Evolutionary conservation across 257 asterid species (phyloP).

Genomic region (Anisodus tanguticus): DNA sequence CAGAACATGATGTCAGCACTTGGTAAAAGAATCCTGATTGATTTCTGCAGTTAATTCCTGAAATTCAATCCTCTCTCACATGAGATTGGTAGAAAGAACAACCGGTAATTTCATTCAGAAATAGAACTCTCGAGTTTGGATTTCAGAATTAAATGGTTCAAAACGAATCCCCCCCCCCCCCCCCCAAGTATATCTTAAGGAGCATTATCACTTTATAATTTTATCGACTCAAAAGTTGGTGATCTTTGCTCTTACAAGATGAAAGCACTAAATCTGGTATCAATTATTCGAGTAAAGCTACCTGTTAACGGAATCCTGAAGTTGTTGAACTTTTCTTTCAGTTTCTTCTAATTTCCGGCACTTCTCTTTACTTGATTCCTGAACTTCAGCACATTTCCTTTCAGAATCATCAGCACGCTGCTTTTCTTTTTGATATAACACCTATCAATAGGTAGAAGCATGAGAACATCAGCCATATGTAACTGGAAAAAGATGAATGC

Average conservation of each 20-base stretch:
- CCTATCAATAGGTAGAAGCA: constrained; percentile 47
- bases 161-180: not conserved
- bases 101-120: not conserved
- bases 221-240: not conserved
- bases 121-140: constrained; percentile 16
- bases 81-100: constrained; percentile 11
- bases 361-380: constrained; percentile 71
- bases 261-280: constrained; percentile 23
- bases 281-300: constrained; percentile 37
- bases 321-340: constrained; percentile 75
- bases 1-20: constrained; percentile 24
- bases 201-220: not conserved
- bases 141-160: constrained; percentile 15
- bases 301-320: constrained; percentile 95
- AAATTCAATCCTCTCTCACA: constrained; percentile 7
- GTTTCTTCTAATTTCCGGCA: constrained; percentile 84
- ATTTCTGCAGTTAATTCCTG: constrained; percentile 24
- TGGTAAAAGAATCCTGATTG: constrained; percentile 7
- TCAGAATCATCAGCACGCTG: constrained; percentile 83
- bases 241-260: not conserved
- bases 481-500: not conserved
- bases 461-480: constrained; percentile 14
- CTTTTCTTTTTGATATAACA: constrained; percentile 65
- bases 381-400: constrained; percentile 65
- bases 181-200: not conserved